Percentiles rank a stretch among this genome's conserved stretches.
Evolutionary conservation across 176 grass and related monocot genomes (phyloP).

Genomic region (Pontederia crassipes): DNA sequence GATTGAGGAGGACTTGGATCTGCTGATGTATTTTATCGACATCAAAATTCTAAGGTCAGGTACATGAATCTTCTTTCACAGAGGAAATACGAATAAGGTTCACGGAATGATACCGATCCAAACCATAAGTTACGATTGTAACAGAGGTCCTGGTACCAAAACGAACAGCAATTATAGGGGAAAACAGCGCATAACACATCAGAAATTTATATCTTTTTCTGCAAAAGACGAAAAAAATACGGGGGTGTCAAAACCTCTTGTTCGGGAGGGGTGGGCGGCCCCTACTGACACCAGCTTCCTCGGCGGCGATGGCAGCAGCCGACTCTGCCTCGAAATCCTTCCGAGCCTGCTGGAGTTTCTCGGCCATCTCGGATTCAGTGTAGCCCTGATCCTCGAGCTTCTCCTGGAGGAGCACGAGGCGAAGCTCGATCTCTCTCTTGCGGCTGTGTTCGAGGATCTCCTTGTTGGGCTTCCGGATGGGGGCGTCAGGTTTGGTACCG

Average conservation of each 20-base stretch:
- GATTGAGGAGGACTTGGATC: no score
- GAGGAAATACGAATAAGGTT: no score
- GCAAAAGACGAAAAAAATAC: no score
- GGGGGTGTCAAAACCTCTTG: slow-evolving; percentile 44
- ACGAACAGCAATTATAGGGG: no score
- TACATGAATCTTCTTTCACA: no score
- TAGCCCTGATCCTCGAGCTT: slow-evolving; percentile 80
- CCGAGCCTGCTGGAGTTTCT: slow-evolving; percentile 46
- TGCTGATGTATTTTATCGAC: no score
- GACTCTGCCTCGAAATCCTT: slow-evolving; percentile 41
- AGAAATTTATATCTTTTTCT: not conserved
- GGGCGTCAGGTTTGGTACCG: slow-evolving; percentile 1
- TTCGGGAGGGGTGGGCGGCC: slow-evolving; percentile 7
- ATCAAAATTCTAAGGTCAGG: no score
- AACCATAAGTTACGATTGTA: no score
- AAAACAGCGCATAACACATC: not conserved
- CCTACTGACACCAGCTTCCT: not conserved
- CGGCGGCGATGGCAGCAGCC: slow-evolving; percentile 12
- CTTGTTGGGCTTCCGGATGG: slow-evolving; percentile 69
- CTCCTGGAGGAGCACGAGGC: slow-evolving; percentile 61
- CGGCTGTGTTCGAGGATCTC: slow-evolving; percentile 93
- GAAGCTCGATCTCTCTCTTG: slow-evolving; percentile 74
- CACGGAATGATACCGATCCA: no score
- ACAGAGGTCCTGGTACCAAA: no score
- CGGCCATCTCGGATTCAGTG: slow-evolving; percentile 72